Base-by-base conservation (phyloP, 768 basidiomycete genomes). In the Dioszegia aurantiaca region DNA sequence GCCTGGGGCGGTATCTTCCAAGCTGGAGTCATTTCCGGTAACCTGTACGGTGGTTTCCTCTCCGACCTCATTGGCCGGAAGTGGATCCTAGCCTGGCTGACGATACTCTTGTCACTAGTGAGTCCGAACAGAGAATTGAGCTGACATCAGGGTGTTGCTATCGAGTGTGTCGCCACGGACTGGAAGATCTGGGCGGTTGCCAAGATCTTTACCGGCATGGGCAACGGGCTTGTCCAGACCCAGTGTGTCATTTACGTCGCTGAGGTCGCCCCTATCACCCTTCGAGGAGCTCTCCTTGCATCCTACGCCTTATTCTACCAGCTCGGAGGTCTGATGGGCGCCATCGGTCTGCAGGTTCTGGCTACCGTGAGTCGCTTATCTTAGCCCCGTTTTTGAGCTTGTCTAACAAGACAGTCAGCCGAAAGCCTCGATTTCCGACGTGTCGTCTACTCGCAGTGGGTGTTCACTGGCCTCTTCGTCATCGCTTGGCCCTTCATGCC, bases 1-100 rank as follows among this genome's bases (percentile, higher is more conserved):
- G 39, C 55, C 19, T 68, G 66, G 66, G 44, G 52, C 4, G 66
- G 63, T 14, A 24, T 63, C 30, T 37, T 43, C n/a, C 55, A 42
- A 28, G 52, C 40, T 10, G 41, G 43, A 2, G 39, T 39, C 33
- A 55, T 60, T 5, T 33, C n/a, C 33, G 58, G 31, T 8, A 46
- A 55, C 39, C 30, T 60, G 12, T 21, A 36, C 23, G 58, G 52
- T 26, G 58, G 58, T 12, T 60, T 55, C 36, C 57, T 52, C 31
- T 30, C 57, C 21, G 67, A 65, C 43, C 26, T 48, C 33, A 62
- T 55, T 16, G 61, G 63, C 16, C 37, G 66, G 43, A 59, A 55
- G 46, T 55, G 36, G 12, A 63, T 42, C 41, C 31, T 68, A 0
- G 61, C 33, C 26, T 26, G 31, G 17, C 40, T 60, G 6, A 54